Evolutionary conservation across 768 basidiomycete species (phyloP).

Genomic region (Strobilomyces dryophilus): DNA sequence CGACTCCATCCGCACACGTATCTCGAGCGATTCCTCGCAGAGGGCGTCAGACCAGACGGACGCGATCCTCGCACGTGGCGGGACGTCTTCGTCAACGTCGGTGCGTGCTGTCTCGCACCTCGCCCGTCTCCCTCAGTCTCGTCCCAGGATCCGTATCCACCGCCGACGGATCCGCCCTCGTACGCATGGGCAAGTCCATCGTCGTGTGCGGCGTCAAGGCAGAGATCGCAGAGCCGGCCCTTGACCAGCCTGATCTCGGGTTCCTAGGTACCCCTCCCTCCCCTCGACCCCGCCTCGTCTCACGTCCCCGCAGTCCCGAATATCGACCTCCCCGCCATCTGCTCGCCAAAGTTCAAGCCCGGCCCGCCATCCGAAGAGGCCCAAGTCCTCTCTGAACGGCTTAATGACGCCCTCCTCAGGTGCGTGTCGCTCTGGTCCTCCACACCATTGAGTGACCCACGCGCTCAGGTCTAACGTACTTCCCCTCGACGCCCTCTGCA

Average conservation of each 20-base stretch:
- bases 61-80: constrained; percentile 67
- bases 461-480: constrained; percentile 57
- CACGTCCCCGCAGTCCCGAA: constrained; percentile 68
- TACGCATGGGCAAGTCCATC: constrained; percentile 89
- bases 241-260: constrained; percentile 50
- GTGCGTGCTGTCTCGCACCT: constrained; percentile 40
- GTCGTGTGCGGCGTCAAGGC: constrained; percentile 95
- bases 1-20: constrained; percentile 87
- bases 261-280: too few species aligned
- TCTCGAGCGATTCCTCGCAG: constrained; percentile 78
- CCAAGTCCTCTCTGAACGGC: constrained; percentile 79
- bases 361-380: constrained; percentile 95
- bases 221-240: constrained; percentile 87
- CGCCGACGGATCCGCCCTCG: constrained; percentile 88
- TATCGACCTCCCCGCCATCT: constrained; percentile 89
- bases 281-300: background rate
- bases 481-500: constrained; percentile 66
- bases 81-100: constrained; percentile 72
- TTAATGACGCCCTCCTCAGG: constrained; percentile 77
- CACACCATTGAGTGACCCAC: too few species aligned
- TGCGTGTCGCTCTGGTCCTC: constrained; percentile 32
- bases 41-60: constrained; percentile 81
- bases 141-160: constrained; percentile 85
- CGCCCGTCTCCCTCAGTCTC: background rate
- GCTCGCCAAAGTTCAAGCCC: constrained; percentile 90